Percentiles rank a stretch among this genome's conserved stretches.
phyloP scores from a whole-genome alignment of 345 rosid species.

The Euphorbia tirucalli region DNA sequence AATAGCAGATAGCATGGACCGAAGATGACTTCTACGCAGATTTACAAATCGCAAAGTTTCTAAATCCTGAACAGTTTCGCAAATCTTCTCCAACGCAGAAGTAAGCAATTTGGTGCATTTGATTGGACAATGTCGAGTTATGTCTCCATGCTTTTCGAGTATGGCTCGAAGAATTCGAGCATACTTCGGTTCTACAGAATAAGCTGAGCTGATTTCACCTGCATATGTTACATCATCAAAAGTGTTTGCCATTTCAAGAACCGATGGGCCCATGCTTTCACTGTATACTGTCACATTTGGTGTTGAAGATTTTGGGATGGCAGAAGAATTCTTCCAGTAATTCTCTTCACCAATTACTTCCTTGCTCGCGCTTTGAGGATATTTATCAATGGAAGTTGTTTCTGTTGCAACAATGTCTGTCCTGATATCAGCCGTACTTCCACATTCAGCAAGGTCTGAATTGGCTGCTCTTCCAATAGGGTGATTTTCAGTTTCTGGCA shows the following conservation, averaged over 20 bases:
- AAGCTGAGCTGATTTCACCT: neutral
- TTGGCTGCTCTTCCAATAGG: no score
- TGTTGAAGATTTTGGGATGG: no score
- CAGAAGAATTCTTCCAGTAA: no score
- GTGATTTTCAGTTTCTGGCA: no score
- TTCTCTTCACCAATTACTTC: no score
- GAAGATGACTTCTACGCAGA: neutral
- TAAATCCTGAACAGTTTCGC: constrained; percentile 7
- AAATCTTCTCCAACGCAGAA: constrained; percentile 4
- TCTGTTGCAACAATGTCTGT: no score
- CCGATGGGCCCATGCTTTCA: constrained; percentile 2
- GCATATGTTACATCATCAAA: neutral
- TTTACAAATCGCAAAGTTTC: neutral
- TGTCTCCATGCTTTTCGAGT: constrained; percentile 7
- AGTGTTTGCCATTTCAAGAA: neutral
- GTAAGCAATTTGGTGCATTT: neutral
- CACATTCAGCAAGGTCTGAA: neutral
- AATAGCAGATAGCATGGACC: neutral
- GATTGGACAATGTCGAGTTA: constrained; percentile 5
- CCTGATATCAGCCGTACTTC: no score
- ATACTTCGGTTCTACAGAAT: neutral
- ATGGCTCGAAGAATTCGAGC: constrained; percentile 10
- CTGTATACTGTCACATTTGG: no score
- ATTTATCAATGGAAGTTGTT: no score
- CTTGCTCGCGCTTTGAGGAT: no score